phyloP scores from a whole-genome alignment of 805 yeast species.

The Barnettozyma siamensis region DNA sequence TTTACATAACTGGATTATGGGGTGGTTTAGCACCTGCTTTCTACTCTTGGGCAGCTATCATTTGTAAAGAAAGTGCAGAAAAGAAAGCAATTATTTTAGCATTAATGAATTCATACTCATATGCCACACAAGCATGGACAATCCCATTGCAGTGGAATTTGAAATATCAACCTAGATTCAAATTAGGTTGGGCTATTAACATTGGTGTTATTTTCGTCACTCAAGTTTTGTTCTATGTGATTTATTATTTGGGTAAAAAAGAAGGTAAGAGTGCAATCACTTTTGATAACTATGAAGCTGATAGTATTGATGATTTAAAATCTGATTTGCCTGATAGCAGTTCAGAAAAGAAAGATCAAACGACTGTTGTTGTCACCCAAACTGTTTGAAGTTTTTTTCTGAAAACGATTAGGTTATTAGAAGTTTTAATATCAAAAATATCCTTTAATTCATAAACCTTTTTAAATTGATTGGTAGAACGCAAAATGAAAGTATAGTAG shows the following conservation, averaged over 20 bases:
- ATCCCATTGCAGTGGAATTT: conserved; percentile 11
- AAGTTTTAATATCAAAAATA: too few relatives aligned
- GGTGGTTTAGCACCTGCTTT: conserved; percentile 8
- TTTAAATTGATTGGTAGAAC: too few relatives aligned
- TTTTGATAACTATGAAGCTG: neutral
- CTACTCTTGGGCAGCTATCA: conserved; percentile 10
- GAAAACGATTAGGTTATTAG: too few relatives aligned
- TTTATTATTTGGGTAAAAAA: conserved; percentile 1
- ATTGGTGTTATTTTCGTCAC: conserved; percentile 4
- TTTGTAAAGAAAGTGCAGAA: conserved; percentile 11
- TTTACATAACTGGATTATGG: conserved; percentile 1
- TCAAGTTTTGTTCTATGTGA: conserved; percentile 2
- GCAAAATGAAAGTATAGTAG: too few relatives aligned
- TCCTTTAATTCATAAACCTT: too few relatives aligned
- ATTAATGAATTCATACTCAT: conserved; percentile 10
- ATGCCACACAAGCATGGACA: conserved; percentile 13
- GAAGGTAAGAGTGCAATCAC: neutral
- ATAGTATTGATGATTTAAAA: neutral
- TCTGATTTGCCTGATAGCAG: neutral
- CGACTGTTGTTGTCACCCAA: neutral
- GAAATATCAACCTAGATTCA: conserved; percentile 7
- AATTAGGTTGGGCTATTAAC: conserved; percentile 7
- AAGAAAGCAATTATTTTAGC: conserved; percentile 11
- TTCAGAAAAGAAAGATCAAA: neutral
- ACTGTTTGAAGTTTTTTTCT: too few relatives aligned